phyloP scores from a whole-genome alignment of 2,329 filamentous ascomycete genomes.

The Ophiostoma triangulosporum region DNA sequence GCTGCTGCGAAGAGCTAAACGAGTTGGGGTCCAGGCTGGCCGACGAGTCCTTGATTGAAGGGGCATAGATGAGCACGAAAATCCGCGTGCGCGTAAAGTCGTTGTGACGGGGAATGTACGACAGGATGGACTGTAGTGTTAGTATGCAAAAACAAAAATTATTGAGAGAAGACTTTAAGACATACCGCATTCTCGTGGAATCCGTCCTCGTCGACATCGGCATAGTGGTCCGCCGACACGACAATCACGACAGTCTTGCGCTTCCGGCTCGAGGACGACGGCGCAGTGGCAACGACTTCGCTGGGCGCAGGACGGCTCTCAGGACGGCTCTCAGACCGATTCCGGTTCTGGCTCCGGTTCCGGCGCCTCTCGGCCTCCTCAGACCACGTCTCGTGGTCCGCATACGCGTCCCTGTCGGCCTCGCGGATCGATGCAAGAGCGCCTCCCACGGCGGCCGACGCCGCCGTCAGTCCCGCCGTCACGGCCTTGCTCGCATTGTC shows the following conservation, averaged over 20 bases:
- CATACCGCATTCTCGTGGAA: conserved; percentile 73
- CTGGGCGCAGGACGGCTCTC: too few species aligned
- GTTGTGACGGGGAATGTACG: conserved; percentile 68
- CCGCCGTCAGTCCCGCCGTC: conserved; percentile 67
- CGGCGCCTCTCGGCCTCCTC: conserved; percentile 72
- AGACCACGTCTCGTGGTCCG: conserved; percentile 82
- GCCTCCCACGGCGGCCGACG: conserved; percentile 68
- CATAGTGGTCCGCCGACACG: conserved; percentile 61
- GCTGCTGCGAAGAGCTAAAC: conserved; percentile 19
- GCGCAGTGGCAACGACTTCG: neutral
- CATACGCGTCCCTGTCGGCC: conserved; percentile 66
- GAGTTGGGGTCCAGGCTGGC: conserved; percentile 28
- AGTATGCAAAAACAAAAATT: neutral
- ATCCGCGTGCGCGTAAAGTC: conserved; percentile 63
- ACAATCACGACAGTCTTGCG: conserved; percentile 78
- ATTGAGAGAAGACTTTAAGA: conserved; percentile 13
- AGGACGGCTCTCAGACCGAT: too few species aligned
- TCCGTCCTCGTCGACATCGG: conserved; percentile 44
- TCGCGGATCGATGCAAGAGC: conserved; percentile 74
- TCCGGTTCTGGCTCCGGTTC: too few species aligned
- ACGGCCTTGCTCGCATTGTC: conserved; percentile 73
- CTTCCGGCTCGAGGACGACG: conserved; percentile 21
- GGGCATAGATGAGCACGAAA: conserved; percentile 82
- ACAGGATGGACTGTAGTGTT: conserved; percentile 58
- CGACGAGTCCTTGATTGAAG: conserved; percentile 55